phyloP scores from a whole-genome alignment of 1,284 basidiomycete genomes.

The Microbotryum intermedium region DNA sequence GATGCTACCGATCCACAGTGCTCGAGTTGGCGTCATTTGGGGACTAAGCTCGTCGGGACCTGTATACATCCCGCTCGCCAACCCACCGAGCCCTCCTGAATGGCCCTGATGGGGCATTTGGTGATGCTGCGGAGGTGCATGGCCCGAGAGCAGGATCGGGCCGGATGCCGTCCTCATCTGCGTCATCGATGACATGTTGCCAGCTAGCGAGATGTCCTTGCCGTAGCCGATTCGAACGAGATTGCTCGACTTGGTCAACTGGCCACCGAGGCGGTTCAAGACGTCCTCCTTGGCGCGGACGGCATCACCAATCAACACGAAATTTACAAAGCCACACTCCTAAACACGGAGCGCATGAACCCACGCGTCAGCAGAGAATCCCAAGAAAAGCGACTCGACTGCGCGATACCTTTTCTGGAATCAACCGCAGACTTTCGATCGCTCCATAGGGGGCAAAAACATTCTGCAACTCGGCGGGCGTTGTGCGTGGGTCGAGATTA shows the following conservation, averaged over 20 bases:
- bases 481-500: constrained; percentile 84
- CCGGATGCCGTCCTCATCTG: constrained; percentile 3
- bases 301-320: constrained; percentile 87
- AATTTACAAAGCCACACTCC: constrained; percentile 99
- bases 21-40: constrained; percentile 68
- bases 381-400: neutral
- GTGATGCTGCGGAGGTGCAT: neutral
- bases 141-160: constrained; percentile 10
- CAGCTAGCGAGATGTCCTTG: constrained; percentile 82
- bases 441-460: constrained; percentile 94
- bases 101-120: too few relatives aligned
- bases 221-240: constrained; percentile 95
- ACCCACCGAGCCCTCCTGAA: too few relatives aligned
- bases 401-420: constrained; percentile 78
- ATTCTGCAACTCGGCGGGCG: constrained; percentile 85
- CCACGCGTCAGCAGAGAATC: neutral
- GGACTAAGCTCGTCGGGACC: constrained; percentile 7
- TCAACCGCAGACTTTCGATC: constrained; percentile 84
- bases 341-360: constrained; percentile 36
- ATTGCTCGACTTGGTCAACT: constrained; percentile 75
- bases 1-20: constrained; percentile 92
- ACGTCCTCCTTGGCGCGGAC: constrained; percentile 95
- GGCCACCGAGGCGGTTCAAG: constrained; percentile 82
- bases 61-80: neutral
- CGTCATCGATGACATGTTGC: constrained; percentile 46